phyloP scores from a whole-genome alignment of 2,329 filamentous ascomycete species.

The Ambrosiella beaveri region DNA sequence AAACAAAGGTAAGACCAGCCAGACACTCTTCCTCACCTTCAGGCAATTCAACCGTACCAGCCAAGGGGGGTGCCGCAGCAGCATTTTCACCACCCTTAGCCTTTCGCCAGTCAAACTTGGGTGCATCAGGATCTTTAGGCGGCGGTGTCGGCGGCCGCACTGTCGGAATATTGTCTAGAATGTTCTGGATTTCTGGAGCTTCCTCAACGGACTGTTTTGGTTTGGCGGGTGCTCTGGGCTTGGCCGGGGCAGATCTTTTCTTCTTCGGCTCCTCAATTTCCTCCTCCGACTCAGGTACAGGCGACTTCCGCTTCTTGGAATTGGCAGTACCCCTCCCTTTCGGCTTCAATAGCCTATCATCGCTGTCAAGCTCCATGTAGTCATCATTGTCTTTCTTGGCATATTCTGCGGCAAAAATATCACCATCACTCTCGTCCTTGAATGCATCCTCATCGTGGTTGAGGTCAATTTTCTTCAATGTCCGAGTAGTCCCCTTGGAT shows the following conservation, averaged over 20 bases:
- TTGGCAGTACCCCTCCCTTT: constrained; percentile 18
- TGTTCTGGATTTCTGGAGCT: constrained; percentile 53
- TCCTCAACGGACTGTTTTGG: constrained; percentile 53
- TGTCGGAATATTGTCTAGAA: constrained; percentile 73
- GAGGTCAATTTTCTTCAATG: background rate
- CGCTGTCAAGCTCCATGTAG: constrained; percentile 52
- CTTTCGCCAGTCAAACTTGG: constrained; percentile 69
- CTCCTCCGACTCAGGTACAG: constrained; percentile 34
- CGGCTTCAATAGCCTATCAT: constrained; percentile 29
- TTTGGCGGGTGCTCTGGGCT: constrained; percentile 35
- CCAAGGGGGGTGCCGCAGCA: constrained; percentile 41
- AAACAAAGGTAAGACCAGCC: constrained; percentile 79
- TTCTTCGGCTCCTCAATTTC: constrained; percentile 44
- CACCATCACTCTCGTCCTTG: constrained; percentile 55
- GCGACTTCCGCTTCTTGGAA: constrained; percentile 41
- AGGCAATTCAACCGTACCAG: constrained; percentile 54
- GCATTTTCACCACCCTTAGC: constrained; percentile 40
- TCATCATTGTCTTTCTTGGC: constrained; percentile 50
- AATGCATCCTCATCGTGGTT: constrained; percentile 37
- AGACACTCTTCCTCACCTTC: constrained; percentile 78
- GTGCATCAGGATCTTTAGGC: constrained; percentile 40
- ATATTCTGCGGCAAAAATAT: constrained; percentile 64
- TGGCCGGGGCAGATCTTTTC: constrained; percentile 42
- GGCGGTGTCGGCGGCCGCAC: constrained; percentile 74
- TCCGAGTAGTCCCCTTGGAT: constrained; percentile 3